Conservation (phyloP, 1,139 yeast genomes). For the Yamadazyma oceani region DNA sequence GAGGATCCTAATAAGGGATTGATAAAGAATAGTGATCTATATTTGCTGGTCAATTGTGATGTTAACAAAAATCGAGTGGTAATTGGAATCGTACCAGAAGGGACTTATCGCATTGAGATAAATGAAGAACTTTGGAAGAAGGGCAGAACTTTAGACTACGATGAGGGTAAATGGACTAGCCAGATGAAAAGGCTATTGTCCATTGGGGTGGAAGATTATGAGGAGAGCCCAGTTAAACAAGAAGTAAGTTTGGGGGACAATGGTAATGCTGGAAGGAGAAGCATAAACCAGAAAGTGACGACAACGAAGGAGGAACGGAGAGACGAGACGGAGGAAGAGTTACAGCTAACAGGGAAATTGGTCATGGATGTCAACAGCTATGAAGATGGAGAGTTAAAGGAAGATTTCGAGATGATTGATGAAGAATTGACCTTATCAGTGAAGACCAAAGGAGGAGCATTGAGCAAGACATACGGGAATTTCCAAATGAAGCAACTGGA, state of each 20-base stretch:
- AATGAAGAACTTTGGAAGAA: conserved; percentile 4
- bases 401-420: conserved; percentile 13
- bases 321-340: too few relatives aligned
- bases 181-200: conserved; percentile 11
- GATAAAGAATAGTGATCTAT: conserved; percentile 19
- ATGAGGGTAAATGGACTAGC: conserved; percentile 11
- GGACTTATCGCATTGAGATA: conserved; percentile 15
- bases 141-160: conserved; percentile 4
- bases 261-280: neutral
- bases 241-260: neutral
- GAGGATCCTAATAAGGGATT: conserved; percentile 18
- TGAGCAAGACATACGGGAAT: conserved; percentile 13
- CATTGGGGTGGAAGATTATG: conserved; percentile 1
- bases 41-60: conserved; percentile 12
- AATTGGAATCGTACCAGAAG: conserved; percentile 16
- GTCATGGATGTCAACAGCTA: conserved; percentile 11
- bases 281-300: neutral
- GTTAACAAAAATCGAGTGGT: conserved; percentile 12
- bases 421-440: conserved; percentile 11
- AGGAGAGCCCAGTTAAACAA: neutral
- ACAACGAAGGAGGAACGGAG: conserved; percentile 2
- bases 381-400: conserved; percentile 12
- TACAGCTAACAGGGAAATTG: conserved; percentile 11
- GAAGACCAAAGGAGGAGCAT: conserved; percentile 9
- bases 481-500: conserved; percentile 12